These are phyloP conservation scores for Raddia guianensis DNA, from an alignment of 176 grass and related monocot genomes.

Conservation along the genomic window DNA sequence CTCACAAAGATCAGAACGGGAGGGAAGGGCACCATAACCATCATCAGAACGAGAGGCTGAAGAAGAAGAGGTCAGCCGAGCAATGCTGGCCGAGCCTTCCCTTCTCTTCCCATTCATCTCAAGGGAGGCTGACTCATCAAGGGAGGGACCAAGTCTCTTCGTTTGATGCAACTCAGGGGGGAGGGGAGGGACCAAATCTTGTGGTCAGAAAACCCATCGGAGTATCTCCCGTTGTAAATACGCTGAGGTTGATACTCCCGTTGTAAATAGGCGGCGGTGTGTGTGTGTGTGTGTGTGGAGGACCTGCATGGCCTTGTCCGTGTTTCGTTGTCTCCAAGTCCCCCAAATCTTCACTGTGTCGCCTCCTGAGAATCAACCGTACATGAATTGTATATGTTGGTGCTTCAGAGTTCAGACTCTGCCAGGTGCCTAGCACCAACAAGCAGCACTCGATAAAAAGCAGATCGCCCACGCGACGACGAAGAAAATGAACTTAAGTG, in stretches of 20 bases:
- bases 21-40: conserved; percentile 79
- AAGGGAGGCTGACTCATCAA: too few species aligned
- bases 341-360: background rate
- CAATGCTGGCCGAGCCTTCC: too few species aligned
- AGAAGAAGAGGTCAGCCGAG: too few species aligned
- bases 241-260: background rate
- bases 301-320: background rate
- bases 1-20: conserved; percentile 79
- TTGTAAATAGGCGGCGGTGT: conserved; percentile 16
- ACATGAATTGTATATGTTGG: background rate
- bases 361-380: background rate
- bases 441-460: background rate
- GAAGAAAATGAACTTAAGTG: background rate
- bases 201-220: background rate
- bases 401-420: background rate
- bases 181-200: background rate
- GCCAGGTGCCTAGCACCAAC: background rate
- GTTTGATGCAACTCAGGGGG: background rate
- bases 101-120: too few species aligned
- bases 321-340: background rate
- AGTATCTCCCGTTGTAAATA: conserved; percentile 13
- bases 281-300: background rate
- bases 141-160: too few species aligned
- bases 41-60: conserved; percentile 76
- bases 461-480: background rate